phyloP scores from a whole-genome alignment of 1,139 yeast genomes.

The Sugiyamaella paludigena region DNA sequence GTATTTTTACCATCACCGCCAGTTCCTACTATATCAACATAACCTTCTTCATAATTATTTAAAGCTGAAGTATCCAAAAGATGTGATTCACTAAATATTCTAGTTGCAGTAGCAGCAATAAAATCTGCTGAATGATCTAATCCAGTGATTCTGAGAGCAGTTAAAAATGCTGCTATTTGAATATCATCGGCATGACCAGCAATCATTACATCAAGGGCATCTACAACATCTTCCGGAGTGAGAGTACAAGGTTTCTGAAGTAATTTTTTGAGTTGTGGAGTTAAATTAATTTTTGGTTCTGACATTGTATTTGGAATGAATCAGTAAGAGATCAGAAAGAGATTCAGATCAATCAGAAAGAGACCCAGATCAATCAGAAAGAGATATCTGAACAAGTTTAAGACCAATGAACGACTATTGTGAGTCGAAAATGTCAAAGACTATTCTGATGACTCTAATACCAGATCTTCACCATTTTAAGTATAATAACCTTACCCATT shows the following conservation, averaged over 20 bases:
- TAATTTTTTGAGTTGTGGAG: slow-evolving; percentile 65
- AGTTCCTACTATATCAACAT: slow-evolving; percentile 91
- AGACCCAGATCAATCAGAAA: too few relatives aligned
- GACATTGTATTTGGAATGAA: too few relatives aligned
- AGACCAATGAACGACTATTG: too few relatives aligned
- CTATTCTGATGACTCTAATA: too few relatives aligned
- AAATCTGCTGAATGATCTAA: slow-evolving; percentile 79
- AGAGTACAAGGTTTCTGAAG: slow-evolving; percentile 58
- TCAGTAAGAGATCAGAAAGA: too few relatives aligned
- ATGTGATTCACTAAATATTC: slow-evolving; percentile 52
- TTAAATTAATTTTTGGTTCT: slow-evolving; percentile 32
- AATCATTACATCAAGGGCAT: slow-evolving; percentile 60
- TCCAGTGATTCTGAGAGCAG: slow-evolving; percentile 68
- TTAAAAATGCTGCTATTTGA: slow-evolving; percentile 75
- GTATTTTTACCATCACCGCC: slow-evolving; percentile 99
- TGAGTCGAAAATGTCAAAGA: too few relatives aligned
- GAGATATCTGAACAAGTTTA: too few relatives aligned
- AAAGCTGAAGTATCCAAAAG: slow-evolving; percentile 38
- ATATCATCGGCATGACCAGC: slow-evolving; percentile 59
- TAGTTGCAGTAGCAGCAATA: slow-evolving; percentile 80
- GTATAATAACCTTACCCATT: too few relatives aligned
- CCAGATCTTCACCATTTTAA: too few relatives aligned
- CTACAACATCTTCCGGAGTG: slow-evolving; percentile 57
- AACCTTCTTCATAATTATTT: slow-evolving; percentile 46
- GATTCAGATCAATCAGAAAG: too few relatives aligned